Evolutionary conservation across 163 green algal species (phyloP), one percentile per base, ranked within the genome.

Genomic region (Trebouxiophyceae sp.): DNA sequence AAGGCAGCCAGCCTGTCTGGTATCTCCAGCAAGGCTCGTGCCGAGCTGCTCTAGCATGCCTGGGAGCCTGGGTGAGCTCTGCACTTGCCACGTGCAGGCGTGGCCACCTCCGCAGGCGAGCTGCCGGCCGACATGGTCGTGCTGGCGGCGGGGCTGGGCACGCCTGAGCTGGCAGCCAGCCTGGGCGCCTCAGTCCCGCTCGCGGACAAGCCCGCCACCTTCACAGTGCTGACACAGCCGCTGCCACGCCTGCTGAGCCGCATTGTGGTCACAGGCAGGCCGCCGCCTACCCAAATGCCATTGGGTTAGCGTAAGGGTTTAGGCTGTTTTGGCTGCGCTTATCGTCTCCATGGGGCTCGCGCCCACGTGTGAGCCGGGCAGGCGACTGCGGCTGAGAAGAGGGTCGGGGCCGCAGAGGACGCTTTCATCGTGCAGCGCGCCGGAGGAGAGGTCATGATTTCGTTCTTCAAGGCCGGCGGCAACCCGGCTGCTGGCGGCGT

Each of bases 261-360:
- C 50, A 68, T 68, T 61, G 31, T 68, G 20, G 62, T 68, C 47
- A 68, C 22, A 59, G 62, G 62, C 61, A 6, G 23, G 47, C 47
- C 19, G 39, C 39, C 39, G 12, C n/a, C n/a, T n/a, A n/a, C n/a
- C n/a, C n/a, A n/a, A n/a, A n/a, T n/a, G n/a, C n/a, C n/a, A n/a
- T n/a, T n/a, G n/a, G n/a, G n/a, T n/a, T n/a, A n/a, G n/a, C n/a
- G n/a, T n/a, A n/a, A n/a, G n/a, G n/a, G n/a, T n/a, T n/a, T n/a
- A n/a, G n/a, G n/a, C n/a, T n/a, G n/a, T n/a, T n/a, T n/a, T n/a
- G n/a, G n/a, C n/a, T n/a, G n/a, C n/a, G n/a, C n/a, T n/a, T n/a
- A n/a, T n/a, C n/a, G n/a, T n/a, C n/a, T n/a, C n/a, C n/a, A n/a
- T n/a, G n/a, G n/a, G n/a, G n/a, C n/a, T n/a, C n/a, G n/a, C n/a